Base-by-base conservation (phyloP, 768 basidiomycete species). In the Tylopilus intermedius region DNA sequence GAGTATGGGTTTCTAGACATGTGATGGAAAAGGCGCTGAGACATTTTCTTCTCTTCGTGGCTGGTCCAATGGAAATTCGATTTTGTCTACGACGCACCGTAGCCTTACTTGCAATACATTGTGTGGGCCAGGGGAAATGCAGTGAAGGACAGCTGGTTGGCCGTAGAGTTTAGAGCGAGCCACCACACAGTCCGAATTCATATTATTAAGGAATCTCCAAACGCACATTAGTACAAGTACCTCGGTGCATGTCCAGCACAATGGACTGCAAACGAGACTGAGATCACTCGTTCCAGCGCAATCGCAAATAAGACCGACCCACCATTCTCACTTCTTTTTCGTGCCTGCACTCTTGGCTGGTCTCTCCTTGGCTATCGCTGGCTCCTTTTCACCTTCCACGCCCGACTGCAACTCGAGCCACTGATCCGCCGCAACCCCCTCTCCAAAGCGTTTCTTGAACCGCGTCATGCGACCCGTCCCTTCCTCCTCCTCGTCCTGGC, bases 381-480 rank as follows among this genome's bases (percentile, higher is more conserved):
- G 67, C 32, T 70, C 68, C 47, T 51, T 50, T 18, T 66, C 65
- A n/a, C 63, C 58, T 52, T 66, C 56, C 2, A 64, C 53, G 9
- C 57, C 56, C 8, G 55, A 49, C 53, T 70, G 67, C 54, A 68
- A 40, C n/a, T 47, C 56, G 0, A 67, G 50, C 56, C 67, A 67
- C 43, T 67, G 62, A 3, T 71, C 71, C 22, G 58, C 65, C 14
- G 66, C 74, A 37, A 79, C 64, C 3, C 72, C 76, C 49, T 78
- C 76, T 24, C 74, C 87, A 63, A 93, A 94, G 55, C 76, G 78
- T 62, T 80, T 78, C 67, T 76, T 88, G 70, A 91, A 94, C 62
- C 90, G 76, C 10, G 90, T 89, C 63, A 94, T 71, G 10, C 93
- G 75, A 7, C 93, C 93, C 1, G 83, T 80, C 45, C 81, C 79